Conservation (phyloP, 495 filamentous ascomycete species). For the Trichoderma parareesei region DNA sequence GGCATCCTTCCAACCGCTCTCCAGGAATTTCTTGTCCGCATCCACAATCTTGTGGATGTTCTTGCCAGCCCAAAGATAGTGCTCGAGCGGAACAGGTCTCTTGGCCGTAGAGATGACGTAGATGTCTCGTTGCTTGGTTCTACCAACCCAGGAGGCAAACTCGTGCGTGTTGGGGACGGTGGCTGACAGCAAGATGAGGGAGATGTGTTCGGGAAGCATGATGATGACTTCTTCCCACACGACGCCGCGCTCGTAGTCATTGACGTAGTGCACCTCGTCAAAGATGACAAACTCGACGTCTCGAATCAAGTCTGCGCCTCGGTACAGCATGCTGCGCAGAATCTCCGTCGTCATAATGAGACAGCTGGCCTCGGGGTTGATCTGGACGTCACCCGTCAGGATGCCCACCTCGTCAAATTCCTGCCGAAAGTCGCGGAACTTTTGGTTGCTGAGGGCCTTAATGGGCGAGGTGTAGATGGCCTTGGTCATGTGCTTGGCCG, state of each 20-base stretch:
- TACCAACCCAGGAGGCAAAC: constrained; percentile 96
- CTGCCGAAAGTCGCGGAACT: constrained; percentile 88
- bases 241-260: constrained; percentile 92
- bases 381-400: constrained; percentile 94
- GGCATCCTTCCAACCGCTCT: constrained; percentile 90
- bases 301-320: constrained; percentile 89
- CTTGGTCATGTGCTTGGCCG: constrained; percentile 97
- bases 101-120: constrained; percentile 98
- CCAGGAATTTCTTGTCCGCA: constrained; percentile 79
- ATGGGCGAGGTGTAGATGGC: constrained; percentile 98
- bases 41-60: constrained; percentile 91
- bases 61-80: constrained; percentile 92
- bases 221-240: constrained; percentile 99
- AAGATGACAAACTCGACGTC: constrained; percentile 99
- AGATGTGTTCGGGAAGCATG: constrained; percentile 96
- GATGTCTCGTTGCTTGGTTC: constrained; percentile 97
- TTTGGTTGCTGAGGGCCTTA: constrained; percentile 97
- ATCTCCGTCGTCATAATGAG: constrained; percentile 99
- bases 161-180: constrained; percentile 97
- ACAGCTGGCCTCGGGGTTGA: constrained; percentile 95
- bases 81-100: constrained; percentile 87
- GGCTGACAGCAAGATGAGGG: constrained; percentile 87
- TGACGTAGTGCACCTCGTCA: constrained; percentile 98
- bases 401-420: constrained; percentile 94
- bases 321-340: constrained; percentile 93